phyloP scores from a whole-genome alignment of 208 protist genomes.

The Crithidia thermophila region DNA sequence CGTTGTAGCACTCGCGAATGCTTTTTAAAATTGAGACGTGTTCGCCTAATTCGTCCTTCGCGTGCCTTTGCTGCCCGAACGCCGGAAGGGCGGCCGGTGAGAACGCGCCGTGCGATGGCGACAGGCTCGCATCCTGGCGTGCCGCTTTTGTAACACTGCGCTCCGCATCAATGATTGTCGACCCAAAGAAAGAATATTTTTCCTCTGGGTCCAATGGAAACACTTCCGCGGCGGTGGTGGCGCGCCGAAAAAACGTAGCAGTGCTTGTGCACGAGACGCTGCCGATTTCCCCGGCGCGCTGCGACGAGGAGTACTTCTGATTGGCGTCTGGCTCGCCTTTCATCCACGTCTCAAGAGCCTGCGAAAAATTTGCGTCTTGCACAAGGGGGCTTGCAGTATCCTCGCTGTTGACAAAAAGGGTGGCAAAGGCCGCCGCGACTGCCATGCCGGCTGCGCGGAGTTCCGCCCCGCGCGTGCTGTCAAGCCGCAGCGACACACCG shows the following conservation, averaged over 20 bases:
- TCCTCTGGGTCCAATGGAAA: constrained; percentile 34
- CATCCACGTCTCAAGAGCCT: constrained; percentile 33
- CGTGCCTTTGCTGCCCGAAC: constrained; percentile 43
- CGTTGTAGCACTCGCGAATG: constrained; percentile 64
- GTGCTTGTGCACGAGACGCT: background rate
- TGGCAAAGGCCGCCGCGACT: constrained; percentile 42
- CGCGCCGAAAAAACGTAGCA: constrained; percentile 2
- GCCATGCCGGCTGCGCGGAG: constrained; percentile 31
- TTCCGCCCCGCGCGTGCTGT: constrained; percentile 33
- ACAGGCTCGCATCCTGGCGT: background rate
- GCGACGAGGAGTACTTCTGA: background rate
- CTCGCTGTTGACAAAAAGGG: constrained; percentile 33
- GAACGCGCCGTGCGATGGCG: background rate
- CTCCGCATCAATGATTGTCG: background rate
- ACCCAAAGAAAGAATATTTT: constrained; percentile 28
- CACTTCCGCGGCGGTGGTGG: background rate
- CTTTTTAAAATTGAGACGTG: constrained; percentile 47
- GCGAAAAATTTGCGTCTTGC: constrained; percentile 32
- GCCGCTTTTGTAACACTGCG: background rate
- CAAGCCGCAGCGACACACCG: constrained; percentile 50
- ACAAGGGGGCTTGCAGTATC: constrained; percentile 32
- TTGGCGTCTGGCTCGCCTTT: constrained; percentile 15
- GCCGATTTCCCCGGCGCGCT: background rate
- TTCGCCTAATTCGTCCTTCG: constrained; percentile 47
- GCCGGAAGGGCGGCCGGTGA: constrained; percentile 14